Evolutionary conservation across 768 basidiomycete species (phyloP), one percentile per base, ranked within the genome.

Genomic region (Nidula microcarpa): DNA sequence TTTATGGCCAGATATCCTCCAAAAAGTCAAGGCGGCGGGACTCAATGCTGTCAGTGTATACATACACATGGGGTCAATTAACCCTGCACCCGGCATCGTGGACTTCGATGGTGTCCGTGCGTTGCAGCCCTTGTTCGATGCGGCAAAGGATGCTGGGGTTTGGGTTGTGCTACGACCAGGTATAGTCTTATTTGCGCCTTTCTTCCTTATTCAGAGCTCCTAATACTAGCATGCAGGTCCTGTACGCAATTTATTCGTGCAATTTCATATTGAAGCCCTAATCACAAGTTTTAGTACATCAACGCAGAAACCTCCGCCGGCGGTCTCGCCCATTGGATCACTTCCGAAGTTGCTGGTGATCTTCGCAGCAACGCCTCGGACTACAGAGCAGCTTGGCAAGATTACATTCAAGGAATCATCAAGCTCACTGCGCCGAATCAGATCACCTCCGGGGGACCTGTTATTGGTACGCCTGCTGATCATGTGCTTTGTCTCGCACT

Each of bases 141-240:
- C 87, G 6, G 89, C 89, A 1, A 82, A 77, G 57, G 80, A 74
- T 6, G 83, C 83, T 6, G 91, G 91, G 1, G 72, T 94, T 9
- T 94, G 85, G 81, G 74, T 94, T 49, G 81, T 91, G 43, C 73
- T 92, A 47, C 81, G 91, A 36, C 91, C 91, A 54, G 91, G 90
- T 77, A 65, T 54, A 68, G n/a, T n/a, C n/a, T n/a, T n/a, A n/a
- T n/a, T 66, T 16, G 14, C 18, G 16, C 16, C 47, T 35, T 10
- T 46, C 5, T 18, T n/a, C n/a, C 14, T 51, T 3, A 1, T 51
- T 18, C 36, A 10, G 43, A 9, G 36, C 11, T 53, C 52, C 17
- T 54, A 35, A 63, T 58, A 13, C 47, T 33, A 6, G 30, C 33
- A 50, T 55, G 39, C 57, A 76, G 72, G 77, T 48, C 74, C 75